phyloP scores from a whole-genome alignment of 2,329 filamentous ascomycete genomes.

The Aureobasidium pullulans region DNA sequence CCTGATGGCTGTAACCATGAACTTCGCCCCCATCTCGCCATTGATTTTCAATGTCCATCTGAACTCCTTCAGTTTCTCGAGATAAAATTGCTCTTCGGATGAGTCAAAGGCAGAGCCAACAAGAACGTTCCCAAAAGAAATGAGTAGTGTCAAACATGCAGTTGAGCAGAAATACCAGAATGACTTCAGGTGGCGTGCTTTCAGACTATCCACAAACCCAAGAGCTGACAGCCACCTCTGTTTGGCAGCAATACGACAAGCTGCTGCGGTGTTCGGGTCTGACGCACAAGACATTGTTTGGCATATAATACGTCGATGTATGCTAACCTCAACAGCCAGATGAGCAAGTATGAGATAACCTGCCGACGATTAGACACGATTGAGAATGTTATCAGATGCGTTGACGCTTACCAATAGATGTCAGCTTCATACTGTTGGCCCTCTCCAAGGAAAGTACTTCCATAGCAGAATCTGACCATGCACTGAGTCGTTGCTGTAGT shows the following conservation, averaged over 20 bases:
- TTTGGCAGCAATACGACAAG: constrained; percentile 37
- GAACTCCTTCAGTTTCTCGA: constrained; percentile 33
- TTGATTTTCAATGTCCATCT: constrained; percentile 36
- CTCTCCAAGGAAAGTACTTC: constrained; percentile 23
- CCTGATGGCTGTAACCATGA: constrained; percentile 33
- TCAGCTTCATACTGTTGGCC: constrained; percentile 24
- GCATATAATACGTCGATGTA: constrained; percentile 36
- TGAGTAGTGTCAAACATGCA: constrained; percentile 36
- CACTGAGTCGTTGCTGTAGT: constrained; percentile 21
- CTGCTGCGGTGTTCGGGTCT: constrained; percentile 27
- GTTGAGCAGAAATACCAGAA: constrained; percentile 43
- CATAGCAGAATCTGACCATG: constrained; percentile 21
- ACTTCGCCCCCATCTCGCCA: constrained; percentile 34
- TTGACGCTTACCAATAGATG: constrained; percentile 24
- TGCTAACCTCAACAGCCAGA: constrained; percentile 39
- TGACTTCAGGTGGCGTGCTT: constrained; percentile 38
- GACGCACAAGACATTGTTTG: constrained; percentile 17
- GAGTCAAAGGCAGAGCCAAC: constrained; percentile 28
- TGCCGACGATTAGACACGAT: constrained; percentile 4
- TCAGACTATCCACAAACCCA: constrained; percentile 37
- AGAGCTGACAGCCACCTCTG: constrained; percentile 38
- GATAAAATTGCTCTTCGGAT: constrained; percentile 31
- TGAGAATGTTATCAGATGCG: background rate
- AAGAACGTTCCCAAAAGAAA: constrained; percentile 35
- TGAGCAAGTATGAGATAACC: constrained; percentile 41